Base-by-base conservation (phyloP, 139 green algal genomes). In the Chlorella sp. region DNA sequence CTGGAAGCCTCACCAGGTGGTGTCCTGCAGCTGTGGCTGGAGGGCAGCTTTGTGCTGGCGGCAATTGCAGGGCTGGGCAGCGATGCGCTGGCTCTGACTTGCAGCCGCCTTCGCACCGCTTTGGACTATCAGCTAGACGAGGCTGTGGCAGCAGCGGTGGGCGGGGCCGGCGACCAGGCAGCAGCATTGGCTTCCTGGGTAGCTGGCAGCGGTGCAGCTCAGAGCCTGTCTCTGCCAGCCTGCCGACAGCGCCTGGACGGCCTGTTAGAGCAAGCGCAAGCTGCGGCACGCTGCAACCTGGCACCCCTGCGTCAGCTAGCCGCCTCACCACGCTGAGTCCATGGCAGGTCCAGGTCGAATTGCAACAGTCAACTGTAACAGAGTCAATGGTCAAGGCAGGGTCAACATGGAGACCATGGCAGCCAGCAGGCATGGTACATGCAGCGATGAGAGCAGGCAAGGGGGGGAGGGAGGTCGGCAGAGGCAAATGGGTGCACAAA, bases 21-120 rank as follows among this genome's bases (percentile, higher is more conserved):
- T 36, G 51, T 79, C 51, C 38, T 76, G 65, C 81, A 85, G 81
- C 68, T 85, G 68, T 85, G 81, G 68, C 69, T 85, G 68, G 81
- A 85, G 20, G 51, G n/a, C 51, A 5, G n/a, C 38, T 60, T 79
- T 28, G 69, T 85, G 68, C 43, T 76, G 36, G 68, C 81, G 0
- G 69, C 81, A 1, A 36, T 79, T 51, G 69, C 44, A 51, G 68
- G 68, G n/a, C 48, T 85, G 68, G 51, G 68, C 24, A 44, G 81
- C 36, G 34, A 70, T 9, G 36, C 41, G 48, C 68, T 80, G 68
- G 46, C 19, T 9, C 26, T 72, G 38, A 34, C 65, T 3, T 24
- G 24, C 36, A 38, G 51, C 22, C 46, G 64, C 26, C 44, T 84
- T 46, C 79, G 68, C 4, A 68, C 64, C 1, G 58, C 40, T 0